Percentiles rank a stretch among this genome's conserved stretches.
Conservation (phyloP, 768 basidiomycete species). For the Pseudohyphozyma bogoriensis region DNA sequence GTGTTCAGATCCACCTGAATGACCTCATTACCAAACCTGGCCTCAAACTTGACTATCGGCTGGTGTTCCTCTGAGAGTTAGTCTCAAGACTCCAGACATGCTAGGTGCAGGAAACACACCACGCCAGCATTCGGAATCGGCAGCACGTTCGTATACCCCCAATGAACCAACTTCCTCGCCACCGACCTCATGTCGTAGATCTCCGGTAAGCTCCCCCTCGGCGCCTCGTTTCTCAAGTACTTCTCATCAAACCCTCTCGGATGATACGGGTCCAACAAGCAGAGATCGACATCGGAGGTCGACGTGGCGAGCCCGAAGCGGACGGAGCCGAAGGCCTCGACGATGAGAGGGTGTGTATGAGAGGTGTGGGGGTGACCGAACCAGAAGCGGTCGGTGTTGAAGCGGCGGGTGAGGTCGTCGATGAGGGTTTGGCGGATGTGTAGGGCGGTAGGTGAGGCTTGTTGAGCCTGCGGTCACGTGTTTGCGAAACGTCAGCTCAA, state of each 20-base stretch:
- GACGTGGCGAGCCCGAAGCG: slow-evolving; percentile 30
- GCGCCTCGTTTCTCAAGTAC: slow-evolving; percentile 6
- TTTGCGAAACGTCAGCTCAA: no score
- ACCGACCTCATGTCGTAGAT: slow-evolving; percentile 25
- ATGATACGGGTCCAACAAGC: slow-evolving; percentile 30
- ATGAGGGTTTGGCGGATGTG: slow-evolving; percentile 22
- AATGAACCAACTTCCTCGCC: slow-evolving; percentile 3
- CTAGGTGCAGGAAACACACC: no score
- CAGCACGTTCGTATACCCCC: slow-evolving; percentile 14
- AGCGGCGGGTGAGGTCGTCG: slow-evolving; percentile 9
- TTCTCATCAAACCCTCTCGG: slow-evolving; percentile 30
- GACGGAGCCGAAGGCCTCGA: slow-evolving; percentile 29
- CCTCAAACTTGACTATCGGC: slow-evolving; percentile 31
- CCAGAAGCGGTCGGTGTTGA: slow-evolving; percentile 17
- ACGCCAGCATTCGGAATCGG: slow-evolving; percentile 35
- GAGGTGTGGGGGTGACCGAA: slow-evolving; percentile 24
- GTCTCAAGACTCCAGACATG: no score
- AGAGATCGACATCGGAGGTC: slow-evolving; percentile 31
- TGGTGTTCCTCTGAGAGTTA: no score
- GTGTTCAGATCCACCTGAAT: slow-evolving; percentile 45
- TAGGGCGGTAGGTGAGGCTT: slow-evolving; percentile 14
- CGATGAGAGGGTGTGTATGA: slow-evolving; percentile 1
- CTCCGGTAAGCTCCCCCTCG: slow-evolving; percentile 11
- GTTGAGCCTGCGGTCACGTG: slow-evolving; percentile 20
- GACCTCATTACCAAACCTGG: slow-evolving; percentile 7